Evolutionary conservation across 257 asterid genomes (phyloP).

Genomic region (Lavandula angustifolia): DNA sequence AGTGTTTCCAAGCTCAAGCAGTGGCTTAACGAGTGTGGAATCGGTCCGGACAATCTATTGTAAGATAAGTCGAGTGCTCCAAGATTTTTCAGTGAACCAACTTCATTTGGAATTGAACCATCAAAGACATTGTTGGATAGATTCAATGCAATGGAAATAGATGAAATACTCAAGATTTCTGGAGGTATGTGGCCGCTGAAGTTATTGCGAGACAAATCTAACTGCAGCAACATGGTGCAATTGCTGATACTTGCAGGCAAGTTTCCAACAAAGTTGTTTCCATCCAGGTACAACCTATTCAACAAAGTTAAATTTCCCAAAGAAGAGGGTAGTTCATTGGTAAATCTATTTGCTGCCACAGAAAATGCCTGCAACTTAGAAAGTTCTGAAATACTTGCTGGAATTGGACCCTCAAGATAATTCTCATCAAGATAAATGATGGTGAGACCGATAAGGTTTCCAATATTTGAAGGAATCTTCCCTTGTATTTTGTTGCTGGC

Average conservation of each 20-base stretch:
- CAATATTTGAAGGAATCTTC: slow-evolving; percentile 38
- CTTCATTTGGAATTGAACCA: slow-evolving; percentile 25
- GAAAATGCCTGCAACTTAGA: background rate
- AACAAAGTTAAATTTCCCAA: slow-evolving; percentile 28
- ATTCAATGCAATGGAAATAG: slow-evolving; percentile 13
- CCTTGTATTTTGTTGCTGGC: slow-evolving; percentile 37
- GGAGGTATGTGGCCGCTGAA: slow-evolving; percentile 29
- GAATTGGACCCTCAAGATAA: slow-evolving; percentile 37
- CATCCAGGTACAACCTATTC: background rate
- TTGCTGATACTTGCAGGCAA: slow-evolving; percentile 26
- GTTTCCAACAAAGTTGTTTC: slow-evolving; percentile 26
- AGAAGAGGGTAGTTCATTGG: slow-evolving; percentile 23
- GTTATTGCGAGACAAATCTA: slow-evolving; percentile 17
- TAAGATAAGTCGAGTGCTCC: slow-evolving; percentile 28
- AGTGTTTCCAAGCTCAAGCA: too few species aligned
- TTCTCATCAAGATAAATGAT: slow-evolving; percentile 25
- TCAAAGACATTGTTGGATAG: slow-evolving; percentile 15
- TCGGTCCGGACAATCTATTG: slow-evolving; percentile 34
- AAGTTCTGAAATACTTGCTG: slow-evolving; percentile 19
- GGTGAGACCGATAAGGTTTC: slow-evolving; percentile 33
- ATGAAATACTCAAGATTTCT: slow-evolving; percentile 16
- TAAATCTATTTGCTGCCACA: background rate
- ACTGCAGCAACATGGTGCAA: background rate
- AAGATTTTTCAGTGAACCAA: slow-evolving; percentile 23
- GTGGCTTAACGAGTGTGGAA: too few species aligned